A percentile compares a stretch with the other conserved stretches of the same genome.
Evolutionary conservation across 2,329 filamentous ascomycete species (phyloP).

Genomic region (Xylaria sp.): DNA sequence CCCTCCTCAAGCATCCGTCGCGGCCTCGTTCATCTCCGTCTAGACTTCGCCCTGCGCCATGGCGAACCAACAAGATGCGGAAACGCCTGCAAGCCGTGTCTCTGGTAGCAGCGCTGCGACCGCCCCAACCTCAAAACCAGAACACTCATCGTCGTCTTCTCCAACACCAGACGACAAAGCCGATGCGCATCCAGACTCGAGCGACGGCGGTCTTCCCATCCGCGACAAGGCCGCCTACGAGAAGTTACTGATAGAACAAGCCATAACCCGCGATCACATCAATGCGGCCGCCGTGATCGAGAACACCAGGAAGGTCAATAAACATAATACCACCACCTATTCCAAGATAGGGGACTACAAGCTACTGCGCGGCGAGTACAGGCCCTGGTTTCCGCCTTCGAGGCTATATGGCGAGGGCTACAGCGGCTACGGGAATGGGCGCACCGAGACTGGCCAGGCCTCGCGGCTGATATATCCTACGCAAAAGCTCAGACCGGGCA

Average conservation of each 20-base stretch:
- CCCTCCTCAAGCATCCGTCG: slow-evolving; percentile 29
- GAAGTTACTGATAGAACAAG: slow-evolving; percentile 64
- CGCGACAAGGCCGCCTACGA: slow-evolving; percentile 68
- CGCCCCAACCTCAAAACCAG: slow-evolving; percentile 45
- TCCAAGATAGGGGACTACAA: slow-evolving; percentile 77
- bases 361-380: slow-evolving; percentile 64
- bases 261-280: slow-evolving; percentile 64
- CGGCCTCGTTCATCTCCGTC: slow-evolving; percentile 35
- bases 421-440: slow-evolving; percentile 86
- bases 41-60: slow-evolving; percentile 40
- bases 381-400: slow-evolving; percentile 65
- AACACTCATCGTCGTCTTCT: slow-evolving; percentile 47
- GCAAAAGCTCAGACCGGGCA: slow-evolving; percentile 79
- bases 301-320: slow-evolving; percentile 63
- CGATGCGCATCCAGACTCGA: slow-evolving; percentile 49
- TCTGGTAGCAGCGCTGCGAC: slow-evolving; percentile 38
- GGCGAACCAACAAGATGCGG: slow-evolving; percentile 48
- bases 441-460: slow-evolving; percentile 76
- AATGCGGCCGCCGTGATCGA: slow-evolving; percentile 63
- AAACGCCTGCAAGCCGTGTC: slow-evolving; percentile 41
- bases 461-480: slow-evolving; percentile 81
- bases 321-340: slow-evolving; percentile 70
- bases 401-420: slow-evolving; percentile 79
- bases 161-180: slow-evolving; percentile 48
- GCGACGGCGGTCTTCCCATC: slow-evolving; percentile 47